Percentiles rank a stretch among this genome's conserved stretches.
Evolutionary conservation across 1,284 basidiomycete species (phyloP).

Genomic region (Cryptococcus hybrid): DNA sequence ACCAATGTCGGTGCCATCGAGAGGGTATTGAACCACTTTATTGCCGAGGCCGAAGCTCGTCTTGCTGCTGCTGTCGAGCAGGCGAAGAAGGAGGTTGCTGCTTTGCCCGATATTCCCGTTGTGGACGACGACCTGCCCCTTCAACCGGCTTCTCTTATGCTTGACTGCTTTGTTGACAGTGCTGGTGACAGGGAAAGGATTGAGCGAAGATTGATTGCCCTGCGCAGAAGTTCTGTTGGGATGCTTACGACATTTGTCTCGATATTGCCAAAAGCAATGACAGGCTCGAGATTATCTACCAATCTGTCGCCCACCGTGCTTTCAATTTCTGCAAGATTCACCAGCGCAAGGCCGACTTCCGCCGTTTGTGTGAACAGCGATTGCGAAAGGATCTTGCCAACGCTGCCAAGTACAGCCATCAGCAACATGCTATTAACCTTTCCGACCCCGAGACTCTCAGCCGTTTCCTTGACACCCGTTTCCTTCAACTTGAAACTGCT

Average conservation of each 20-base stretch:
- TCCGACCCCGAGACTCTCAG: constrained; percentile 94
- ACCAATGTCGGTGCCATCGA: constrained; percentile 90
- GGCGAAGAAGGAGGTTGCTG: constrained; percentile 69
- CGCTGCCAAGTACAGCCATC: constrained; percentile 93
- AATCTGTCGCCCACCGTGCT: constrained; percentile 94
- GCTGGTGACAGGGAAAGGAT: constrained; percentile 90
- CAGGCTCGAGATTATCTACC: constrained; percentile 89
- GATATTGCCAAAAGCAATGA: constrained; percentile 98
- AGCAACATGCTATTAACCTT: constrained; percentile 96
- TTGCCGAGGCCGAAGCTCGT: constrained; percentile 83
- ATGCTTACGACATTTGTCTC: constrained; percentile 93
- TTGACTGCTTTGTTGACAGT: constrained; percentile 45
- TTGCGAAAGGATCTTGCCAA: constrained; percentile 93
- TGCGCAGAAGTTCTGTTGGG: constrained; percentile 98
- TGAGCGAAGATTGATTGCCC: constrained; percentile 91
- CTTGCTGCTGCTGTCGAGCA: constrained; percentile 80
- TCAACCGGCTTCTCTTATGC: constrained; percentile 45
- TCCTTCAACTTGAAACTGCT: constrained; percentile 96
- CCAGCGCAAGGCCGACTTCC: constrained; percentile 95
- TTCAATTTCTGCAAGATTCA: constrained; percentile 96
- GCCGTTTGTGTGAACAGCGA: constrained; percentile 87
- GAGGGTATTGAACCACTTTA: constrained; percentile 83
- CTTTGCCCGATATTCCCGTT: constrained; percentile 61
- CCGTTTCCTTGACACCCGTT: constrained; percentile 96
- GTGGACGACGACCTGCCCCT: constrained; percentile 46